Conservation (phyloP, 2,329 filamentous ascomycete genomes). For the Aureobasidium leucospermi region DNA sequence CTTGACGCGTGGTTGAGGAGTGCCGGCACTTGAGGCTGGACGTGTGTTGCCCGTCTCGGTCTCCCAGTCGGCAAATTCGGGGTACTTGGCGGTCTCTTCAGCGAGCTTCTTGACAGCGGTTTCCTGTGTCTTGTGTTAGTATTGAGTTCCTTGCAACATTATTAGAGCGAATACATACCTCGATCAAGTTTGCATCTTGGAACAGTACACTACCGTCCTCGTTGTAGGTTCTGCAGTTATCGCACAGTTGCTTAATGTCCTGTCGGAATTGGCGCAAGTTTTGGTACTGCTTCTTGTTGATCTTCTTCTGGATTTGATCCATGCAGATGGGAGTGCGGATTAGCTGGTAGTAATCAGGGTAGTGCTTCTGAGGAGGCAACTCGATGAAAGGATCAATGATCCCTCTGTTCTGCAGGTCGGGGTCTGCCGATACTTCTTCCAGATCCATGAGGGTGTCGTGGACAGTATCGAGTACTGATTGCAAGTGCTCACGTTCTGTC, state of each 20-base stretch:
- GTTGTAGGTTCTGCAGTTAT: conserved; percentile 92
- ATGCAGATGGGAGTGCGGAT: conserved; percentile 92
- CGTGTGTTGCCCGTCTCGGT: conserved; percentile 37
- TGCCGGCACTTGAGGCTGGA: conserved; percentile 50
- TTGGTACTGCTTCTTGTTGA: conserved; percentile 91
- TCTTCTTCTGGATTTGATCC: conserved; percentile 89
- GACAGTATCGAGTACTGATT: conserved; percentile 68
- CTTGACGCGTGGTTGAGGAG: conserved; percentile 57
- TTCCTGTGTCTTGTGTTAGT: conserved; percentile 28
- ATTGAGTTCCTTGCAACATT: background rate
- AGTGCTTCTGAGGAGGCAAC: conserved; percentile 79
- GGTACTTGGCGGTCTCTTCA: conserved; percentile 47
- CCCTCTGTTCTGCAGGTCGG: conserved; percentile 57
- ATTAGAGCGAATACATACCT: conserved; percentile 54
- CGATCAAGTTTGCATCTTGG: conserved; percentile 84
- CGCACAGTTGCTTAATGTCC: conserved; percentile 78
- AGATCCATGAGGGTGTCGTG: conserved; percentile 77
- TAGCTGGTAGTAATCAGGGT: conserved; percentile 90
- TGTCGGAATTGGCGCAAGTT: conserved; percentile 70
- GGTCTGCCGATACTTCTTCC: conserved; percentile 63
- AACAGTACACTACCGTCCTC: conserved; percentile 91
- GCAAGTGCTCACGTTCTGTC: conserved; percentile 68
- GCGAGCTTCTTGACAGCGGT: conserved; percentile 47
- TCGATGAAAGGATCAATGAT: conserved; percentile 94
- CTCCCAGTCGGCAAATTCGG: conserved; percentile 52